Evolutionary conservation across 2,329 filamentous ascomycete species (phyloP), one percentile per base, ranked within the genome.

Genomic region (Neofusicoccum kwambonambiense): DNA sequence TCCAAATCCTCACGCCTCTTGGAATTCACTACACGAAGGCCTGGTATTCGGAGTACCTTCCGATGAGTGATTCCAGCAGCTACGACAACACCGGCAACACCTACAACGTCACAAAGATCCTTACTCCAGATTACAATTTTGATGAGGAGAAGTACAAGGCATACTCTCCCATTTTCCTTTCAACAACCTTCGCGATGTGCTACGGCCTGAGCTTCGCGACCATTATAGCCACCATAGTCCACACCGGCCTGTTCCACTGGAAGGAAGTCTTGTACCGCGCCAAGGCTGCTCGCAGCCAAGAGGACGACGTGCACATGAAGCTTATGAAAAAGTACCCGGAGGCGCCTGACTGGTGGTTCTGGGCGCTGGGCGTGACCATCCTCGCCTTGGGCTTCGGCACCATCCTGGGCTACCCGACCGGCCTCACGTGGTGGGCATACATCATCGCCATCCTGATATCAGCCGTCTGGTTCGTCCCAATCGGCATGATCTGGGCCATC

Each of bases 341-440:
- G 41, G 83, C 81, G 0, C 86, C 86, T 0, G 73, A 82, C 42
- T 87, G 83, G 83, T 88, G 86, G 86, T 88, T 86, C 64, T 69
- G 71, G 0, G 67, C 67, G 6, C 75, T 84, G n/a, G 80, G 83
- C 22, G 66, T 79, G 3, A 22, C 80, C 61, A 84, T 85, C 75
- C 76, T 86, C n/a, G 83, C 73, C 1, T 73, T 87, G 0, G 79
- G 78, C 0, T 74, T 86, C 0, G 82, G 78, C 4, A 79, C 81
- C 2, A 73, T 77, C 1, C 72, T 81, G 4, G 81, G 76, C 1
- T 91, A 87, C 70, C 85, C 86, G 0, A 91, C 90, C 13, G 87
- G 90, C 67, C 78, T 91, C 66, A 81, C 83, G 1, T 91, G 89
- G 89, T 92, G 89, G 89, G 86, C 86, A 0, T 91, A 91, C 69